Conservation (phyloP, 2,329 filamentous ascomycete genomes). For the Cladosporium sp. region DNA sequence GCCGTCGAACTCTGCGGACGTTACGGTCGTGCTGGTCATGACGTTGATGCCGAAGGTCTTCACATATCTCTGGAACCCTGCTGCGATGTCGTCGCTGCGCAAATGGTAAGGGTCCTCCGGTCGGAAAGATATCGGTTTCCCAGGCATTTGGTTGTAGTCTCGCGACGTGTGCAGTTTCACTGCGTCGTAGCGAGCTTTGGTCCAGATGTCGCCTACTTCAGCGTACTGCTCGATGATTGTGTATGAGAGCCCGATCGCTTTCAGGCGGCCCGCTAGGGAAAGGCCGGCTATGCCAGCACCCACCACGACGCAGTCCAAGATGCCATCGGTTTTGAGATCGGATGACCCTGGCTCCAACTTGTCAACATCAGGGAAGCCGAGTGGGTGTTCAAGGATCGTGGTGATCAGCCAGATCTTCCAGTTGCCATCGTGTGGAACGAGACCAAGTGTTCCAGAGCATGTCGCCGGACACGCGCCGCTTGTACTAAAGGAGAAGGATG, state of each 20-base stretch:
- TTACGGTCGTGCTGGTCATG: constrained; percentile 42
- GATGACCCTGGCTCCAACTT: constrained; percentile 19
- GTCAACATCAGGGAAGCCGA: constrained; percentile 62
- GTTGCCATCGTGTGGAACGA: constrained; percentile 34
- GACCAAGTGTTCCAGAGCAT: constrained; percentile 37
- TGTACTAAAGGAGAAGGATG: constrained; percentile 35
- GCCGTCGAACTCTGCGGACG: constrained; percentile 43
- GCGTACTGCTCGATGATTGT: constrained; percentile 47
- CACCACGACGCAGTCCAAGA: constrained; percentile 38
- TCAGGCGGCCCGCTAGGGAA: constrained; percentile 46
- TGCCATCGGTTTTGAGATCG: neutral
- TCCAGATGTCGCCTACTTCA: constrained; percentile 49
- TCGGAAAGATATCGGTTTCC: constrained; percentile 7
- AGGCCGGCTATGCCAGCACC: constrained; percentile 50
- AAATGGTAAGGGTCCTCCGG: constrained; percentile 23
- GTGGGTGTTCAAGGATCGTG: constrained; percentile 25
- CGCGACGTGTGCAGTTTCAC: constrained; percentile 45
- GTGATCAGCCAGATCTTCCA: constrained; percentile 44
- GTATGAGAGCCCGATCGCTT: constrained; percentile 45
- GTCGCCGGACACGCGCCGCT: constrained; percentile 24
- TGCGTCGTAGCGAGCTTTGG: constrained; percentile 46
- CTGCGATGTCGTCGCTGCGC: constrained; percentile 6
- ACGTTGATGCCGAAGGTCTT: constrained; percentile 43
- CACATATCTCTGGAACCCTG: constrained; percentile 41
- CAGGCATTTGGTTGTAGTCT: constrained; percentile 42